Evolutionary conservation across 805 yeast species (phyloP), one percentile per base, ranked within the genome.

Genomic region (Pichia nanzhaoensis): DNA sequence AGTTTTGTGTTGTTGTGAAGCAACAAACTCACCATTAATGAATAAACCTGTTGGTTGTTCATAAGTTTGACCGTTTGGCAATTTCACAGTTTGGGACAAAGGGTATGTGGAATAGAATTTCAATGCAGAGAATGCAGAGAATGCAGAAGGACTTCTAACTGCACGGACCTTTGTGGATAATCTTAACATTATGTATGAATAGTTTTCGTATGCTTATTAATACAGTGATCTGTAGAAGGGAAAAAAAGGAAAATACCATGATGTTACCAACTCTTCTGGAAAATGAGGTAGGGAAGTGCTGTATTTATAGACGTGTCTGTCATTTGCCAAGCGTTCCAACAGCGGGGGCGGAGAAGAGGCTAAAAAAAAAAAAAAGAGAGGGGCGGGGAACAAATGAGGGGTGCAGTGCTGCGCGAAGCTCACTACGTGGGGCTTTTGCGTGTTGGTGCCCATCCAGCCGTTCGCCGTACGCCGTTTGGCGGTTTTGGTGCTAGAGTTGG

Each of bases 11-110:
- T 68, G 69, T 52, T 67, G 63, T n/a, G 84, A 73, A 40, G 65
- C 51, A 39, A 79, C 83, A 52, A 76, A 77, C 61, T 79, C 78
- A 61, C 77, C 77, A 67, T 78, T 77, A 59, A 80, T 80, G 69
- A 78, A 78, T 58, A 78, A 63, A 55, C 85, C 85, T 44, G 78
- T 75, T 44, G 70, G 70, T 53, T 66, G 70, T 37, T 56, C 59
- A 49, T 58, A 60, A 7, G 61, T 46, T 46, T 60, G 56, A 55
- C 65, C 64, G 41, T 59, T 53, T 48, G 68, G 68, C 54, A 64
- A 58, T n/a, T 58, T 60, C 34, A 64, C 53, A 9, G 63, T 57
- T 41, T 57, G 52, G 21, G 57, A 49, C 32, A 61, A 54, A 28
- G 59, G 54, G 35, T 44, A 41, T 16, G 47, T 40, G 18, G 60